Evolutionary conservation across 2,329 filamentous ascomycete species (phyloP).

Genomic region (Ophiostoma australiae): DNA sequence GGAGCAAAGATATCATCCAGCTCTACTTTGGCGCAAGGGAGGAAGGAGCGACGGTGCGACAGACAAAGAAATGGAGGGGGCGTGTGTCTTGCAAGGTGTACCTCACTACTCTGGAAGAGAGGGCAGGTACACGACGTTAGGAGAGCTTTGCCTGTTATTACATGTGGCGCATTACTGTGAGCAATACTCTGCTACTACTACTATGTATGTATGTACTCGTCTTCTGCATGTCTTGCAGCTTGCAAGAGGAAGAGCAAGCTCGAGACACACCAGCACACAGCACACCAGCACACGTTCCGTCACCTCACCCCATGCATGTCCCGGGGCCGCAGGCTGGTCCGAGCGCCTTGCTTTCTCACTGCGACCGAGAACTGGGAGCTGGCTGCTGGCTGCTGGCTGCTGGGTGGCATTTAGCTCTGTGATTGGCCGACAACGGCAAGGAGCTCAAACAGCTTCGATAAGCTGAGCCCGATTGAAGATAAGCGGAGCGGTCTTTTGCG

Average conservation of each 20-base stretch:
- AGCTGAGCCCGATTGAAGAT: constrained; percentile 5
- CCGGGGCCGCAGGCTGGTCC: not conserved
- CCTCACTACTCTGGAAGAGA: not conserved
- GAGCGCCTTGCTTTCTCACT: not conserved
- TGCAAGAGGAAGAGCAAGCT: not conserved
- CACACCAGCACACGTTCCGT: not conserved
- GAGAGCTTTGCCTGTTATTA: not conserved
- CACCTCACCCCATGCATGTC: constrained; percentile 1
- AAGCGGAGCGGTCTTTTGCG: not conserved
- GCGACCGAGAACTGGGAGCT: not conserved
- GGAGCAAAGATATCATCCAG: not conserved
- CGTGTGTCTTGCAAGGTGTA: constrained; percentile 4
- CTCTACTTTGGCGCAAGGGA: constrained; percentile 18
- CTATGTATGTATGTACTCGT: not conserved
- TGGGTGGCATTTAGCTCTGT: not conserved
- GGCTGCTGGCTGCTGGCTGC: not conserved
- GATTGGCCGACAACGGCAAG: constrained; percentile 12
- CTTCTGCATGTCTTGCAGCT: not conserved
- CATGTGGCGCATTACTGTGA: not conserved
- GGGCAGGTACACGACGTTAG: too few relatives aligned
- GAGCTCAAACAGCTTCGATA: constrained; percentile 10
- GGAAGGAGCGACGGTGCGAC: not conserved
- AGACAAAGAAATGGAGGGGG: constrained; percentile 5
- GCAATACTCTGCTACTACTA: not conserved
- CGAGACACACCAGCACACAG: not conserved